Evolutionary conservation across 2,329 filamentous ascomycete genomes (phyloP).

Genomic region (Ilyonectria destructans): DNA sequence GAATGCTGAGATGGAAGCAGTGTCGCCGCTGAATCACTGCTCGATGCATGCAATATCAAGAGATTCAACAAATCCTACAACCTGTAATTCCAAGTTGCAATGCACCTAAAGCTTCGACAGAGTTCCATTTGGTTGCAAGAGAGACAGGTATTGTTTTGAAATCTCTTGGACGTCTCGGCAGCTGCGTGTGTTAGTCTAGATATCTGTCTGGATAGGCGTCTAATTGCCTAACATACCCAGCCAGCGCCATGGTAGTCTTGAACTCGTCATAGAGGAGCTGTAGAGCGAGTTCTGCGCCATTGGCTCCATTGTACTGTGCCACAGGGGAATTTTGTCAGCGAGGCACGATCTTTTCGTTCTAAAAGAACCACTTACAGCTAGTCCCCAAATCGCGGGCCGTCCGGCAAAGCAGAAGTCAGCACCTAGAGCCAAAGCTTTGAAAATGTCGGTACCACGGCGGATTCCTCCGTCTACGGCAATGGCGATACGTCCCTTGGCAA

Average conservation of each 20-base stretch:
- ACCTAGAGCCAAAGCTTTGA: constrained; percentile 55
- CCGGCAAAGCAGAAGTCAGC: constrained; percentile 43
- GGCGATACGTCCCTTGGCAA: constrained; percentile 43
- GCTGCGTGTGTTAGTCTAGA: background rate
- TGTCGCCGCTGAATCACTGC: too few species aligned
- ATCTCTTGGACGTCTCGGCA: constrained; percentile 32
- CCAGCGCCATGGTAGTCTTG: constrained; percentile 30
- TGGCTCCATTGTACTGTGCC: constrained; percentile 25
- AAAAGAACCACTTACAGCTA: constrained; percentile 22
- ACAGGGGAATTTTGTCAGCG: too few species aligned
- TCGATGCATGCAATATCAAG: too few species aligned
- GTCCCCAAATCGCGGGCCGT: constrained; percentile 33
- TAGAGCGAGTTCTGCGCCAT: constrained; percentile 26
- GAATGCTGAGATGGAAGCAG: too few species aligned
- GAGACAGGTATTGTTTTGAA: constrained; percentile 29
- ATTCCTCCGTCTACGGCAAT: constrained; percentile 55
- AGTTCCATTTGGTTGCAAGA: constrained; percentile 23
- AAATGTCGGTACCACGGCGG: constrained; percentile 54
- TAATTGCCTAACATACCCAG: constrained; percentile 13
- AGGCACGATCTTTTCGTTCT: too few species aligned
- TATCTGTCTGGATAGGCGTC: too few species aligned
- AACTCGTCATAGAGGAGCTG: constrained; percentile 31
- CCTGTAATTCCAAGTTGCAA: background rate
- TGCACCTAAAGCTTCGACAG: constrained; percentile 17
- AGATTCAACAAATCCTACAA: background rate